Evolutionary conservation across 2,329 filamentous ascomycete genomes (phyloP), one percentile per base, ranked within the genome.

Genomic region (Claviceps fusiformis): DNA sequence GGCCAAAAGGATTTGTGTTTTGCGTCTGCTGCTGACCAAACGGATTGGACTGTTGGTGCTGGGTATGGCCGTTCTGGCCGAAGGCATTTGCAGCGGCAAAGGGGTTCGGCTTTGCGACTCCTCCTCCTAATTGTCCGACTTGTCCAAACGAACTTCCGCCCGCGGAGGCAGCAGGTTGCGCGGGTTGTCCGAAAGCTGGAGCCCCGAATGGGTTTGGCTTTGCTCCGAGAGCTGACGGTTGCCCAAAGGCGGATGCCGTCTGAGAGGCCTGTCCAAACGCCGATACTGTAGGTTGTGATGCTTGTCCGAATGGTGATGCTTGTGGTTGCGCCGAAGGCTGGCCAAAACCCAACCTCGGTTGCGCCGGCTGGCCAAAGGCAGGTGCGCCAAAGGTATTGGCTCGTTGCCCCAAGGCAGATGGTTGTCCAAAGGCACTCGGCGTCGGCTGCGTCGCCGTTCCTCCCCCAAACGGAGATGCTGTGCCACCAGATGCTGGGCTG

Each of bases 261-360:
- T 64, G 68, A n/a, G 70, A 63, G 29, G 50, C 59, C 45, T 77
- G 71, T 2, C 75, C 73, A 58, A 82, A 80, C 59, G 55, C 50
- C 62, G 65, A 9, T 61, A 55, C 13, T 2, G 59, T 62, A 44
- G 68, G 63, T 54, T 72, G 70, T 8, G 75, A 68, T 11, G 71
- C 61, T 55, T 76, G 70, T 1, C 72, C 69, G 61, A 78, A 78
- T 0, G 64, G 59, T 4, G 65, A 59, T 7, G 65, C 61, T 31
- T 54, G 51, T 46, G 54, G 27, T n/a, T 53, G 54, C 19, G 67
- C 60, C 47, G 66, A 66, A 10, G 73, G 66, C 49, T 64, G 63
- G 8, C 64, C 64, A 52, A 68, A 66, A 0, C n/a, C 54, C 41
- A 57, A 62, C 53, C 39, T 62, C 15, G 65, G 60, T 47, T 71